phyloP scores from a whole-genome alignment of 768 basidiomycete species.

The Scleroderma bovista region DNA sequence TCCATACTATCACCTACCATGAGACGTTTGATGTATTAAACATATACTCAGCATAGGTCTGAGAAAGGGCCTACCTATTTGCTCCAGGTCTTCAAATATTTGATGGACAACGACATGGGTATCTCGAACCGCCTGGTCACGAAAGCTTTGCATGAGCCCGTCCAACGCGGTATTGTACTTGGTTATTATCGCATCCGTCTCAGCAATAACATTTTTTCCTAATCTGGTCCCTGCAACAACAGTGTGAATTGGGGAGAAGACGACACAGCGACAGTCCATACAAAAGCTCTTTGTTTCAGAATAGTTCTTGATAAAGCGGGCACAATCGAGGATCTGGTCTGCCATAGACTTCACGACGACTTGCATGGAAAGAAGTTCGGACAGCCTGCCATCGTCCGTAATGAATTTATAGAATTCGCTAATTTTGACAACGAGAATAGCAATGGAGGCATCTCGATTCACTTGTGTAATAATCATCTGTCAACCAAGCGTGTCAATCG shows the following conservation, averaged over 20 bases:
- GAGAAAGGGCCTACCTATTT: not conserved
- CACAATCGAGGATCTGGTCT: constrained; percentile 21
- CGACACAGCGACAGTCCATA: not conserved
- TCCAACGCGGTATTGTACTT: not conserved
- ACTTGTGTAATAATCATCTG: not conserved
- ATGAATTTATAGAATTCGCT: constrained; percentile 1
- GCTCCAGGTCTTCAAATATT: not conserved
- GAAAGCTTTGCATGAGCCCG: not conserved
- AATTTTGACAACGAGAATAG: not conserved
- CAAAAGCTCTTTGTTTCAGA: constrained; percentile 7
- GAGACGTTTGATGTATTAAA: too few relatives aligned
- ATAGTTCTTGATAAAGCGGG: constrained; percentile 23
- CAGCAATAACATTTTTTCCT: not conserved
- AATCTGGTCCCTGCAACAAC: not conserved
- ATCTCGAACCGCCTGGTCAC: not conserved
- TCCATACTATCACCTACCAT: not conserved
- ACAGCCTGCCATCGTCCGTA: not conserved
- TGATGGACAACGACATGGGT: not conserved
- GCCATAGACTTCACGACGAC: not conserved
- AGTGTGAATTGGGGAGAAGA: not conserved
- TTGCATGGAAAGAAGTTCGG: not conserved
- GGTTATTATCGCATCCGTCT: not conserved
- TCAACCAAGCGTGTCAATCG: not conserved
- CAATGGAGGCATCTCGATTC: not conserved
- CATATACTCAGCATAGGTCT: not conserved